A percentile compares a stretch with the other conserved stretches of the same genome.
phyloP scores from a whole-genome alignment of 2,329 filamentous ascomycete species.

The Calonectria pteridis region DNA sequence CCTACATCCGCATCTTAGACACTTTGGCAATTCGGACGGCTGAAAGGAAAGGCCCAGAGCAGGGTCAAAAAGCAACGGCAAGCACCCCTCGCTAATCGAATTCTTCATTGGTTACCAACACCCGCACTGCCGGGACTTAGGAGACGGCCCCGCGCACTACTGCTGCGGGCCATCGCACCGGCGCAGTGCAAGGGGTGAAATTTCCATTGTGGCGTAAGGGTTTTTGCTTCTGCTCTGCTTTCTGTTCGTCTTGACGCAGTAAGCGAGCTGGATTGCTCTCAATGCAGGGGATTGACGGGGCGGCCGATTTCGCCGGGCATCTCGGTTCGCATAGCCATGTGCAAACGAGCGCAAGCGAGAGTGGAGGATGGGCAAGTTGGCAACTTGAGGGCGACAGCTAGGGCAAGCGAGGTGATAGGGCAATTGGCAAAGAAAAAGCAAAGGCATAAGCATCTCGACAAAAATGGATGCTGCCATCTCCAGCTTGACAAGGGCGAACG shows the following conservation, averaged over 20 bases:
- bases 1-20: slow-evolving; percentile 11
- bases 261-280: slow-evolving; percentile 14
- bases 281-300: slow-evolving; percentile 19
- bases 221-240: slow-evolving; percentile 32
- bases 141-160: slow-evolving; percentile 33
- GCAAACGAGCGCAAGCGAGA: slow-evolving; percentile 17
- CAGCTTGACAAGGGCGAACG: slow-evolving; percentile 24
- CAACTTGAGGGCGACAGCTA: neutral
- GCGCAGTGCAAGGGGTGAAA: slow-evolving; percentile 25
- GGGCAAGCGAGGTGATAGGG: slow-evolving; percentile 4
- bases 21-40: neutral
- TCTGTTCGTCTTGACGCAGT: slow-evolving; percentile 12
- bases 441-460: slow-evolving; percentile 9
- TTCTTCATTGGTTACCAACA: slow-evolving; percentile 40
- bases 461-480: slow-evolving; percentile 16
- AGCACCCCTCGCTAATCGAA: slow-evolving; percentile 11
- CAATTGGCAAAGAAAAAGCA: slow-evolving; percentile 18
- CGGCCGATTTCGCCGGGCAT: slow-evolving; percentile 27
- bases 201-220: slow-evolving; percentile 12
- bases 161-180: slow-evolving; percentile 26
- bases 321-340: slow-evolving; percentile 9
- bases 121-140: slow-evolving; percentile 39
- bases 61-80: slow-evolving; percentile 16
- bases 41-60: neutral
- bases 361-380: slow-evolving; percentile 7